Evolutionary conservation across 495 filamentous ascomycete genomes (phyloP).

Genomic region (Venustampulla echinocandica): DNA sequence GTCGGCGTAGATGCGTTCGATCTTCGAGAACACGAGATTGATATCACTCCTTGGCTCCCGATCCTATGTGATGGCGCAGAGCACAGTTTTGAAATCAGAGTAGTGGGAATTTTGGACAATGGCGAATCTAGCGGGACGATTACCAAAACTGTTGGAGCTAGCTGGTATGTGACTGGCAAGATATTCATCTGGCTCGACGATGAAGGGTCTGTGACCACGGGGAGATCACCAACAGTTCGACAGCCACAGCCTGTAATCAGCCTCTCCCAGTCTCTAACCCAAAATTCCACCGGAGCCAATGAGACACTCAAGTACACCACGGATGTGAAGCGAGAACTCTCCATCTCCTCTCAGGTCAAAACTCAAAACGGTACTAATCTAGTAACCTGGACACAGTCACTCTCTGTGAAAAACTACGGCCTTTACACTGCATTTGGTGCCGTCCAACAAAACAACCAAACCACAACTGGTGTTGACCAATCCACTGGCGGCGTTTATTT

Average conservation of each 20-base stretch:
- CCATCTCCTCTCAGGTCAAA: conserved; percentile 40
- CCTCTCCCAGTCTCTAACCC: conserved; percentile 30
- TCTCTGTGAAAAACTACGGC: conserved; percentile 53
- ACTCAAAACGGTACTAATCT: conserved; percentile 32
- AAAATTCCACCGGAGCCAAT: conserved; percentile 45
- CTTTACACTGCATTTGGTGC: conserved; percentile 48
- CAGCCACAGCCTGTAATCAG: conserved; percentile 24
- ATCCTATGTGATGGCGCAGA: conserved; percentile 52
- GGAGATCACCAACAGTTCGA: conserved; percentile 19
- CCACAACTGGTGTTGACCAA: conserved; percentile 48
- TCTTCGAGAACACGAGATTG: conserved; percentile 71
- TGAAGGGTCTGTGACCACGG: conserved; percentile 41
- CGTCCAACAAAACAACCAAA: conserved; percentile 52
- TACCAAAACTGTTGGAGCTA: conserved; percentile 52
- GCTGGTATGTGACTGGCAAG: conserved; percentile 79
- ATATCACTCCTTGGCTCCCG: conserved; percentile 71
- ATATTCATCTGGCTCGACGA: conserved; percentile 65
- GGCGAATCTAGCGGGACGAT: conserved; percentile 35
- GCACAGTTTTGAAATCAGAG: conserved; percentile 64
- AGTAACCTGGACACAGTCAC: conserved; percentile 54
- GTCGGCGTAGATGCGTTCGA: conserved; percentile 83
- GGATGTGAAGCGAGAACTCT: conserved; percentile 47
- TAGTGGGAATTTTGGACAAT: conserved; percentile 54
- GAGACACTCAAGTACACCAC: conserved; percentile 53
- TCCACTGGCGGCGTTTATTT: conserved; percentile 36